A percentile compares a stretch with the other conserved stretches of the same genome.
These are phyloP conservation scores for Pseudocercospora eumusae DNA, from an alignment of 2,329 filamentous ascomycete genomes.

Conservation along the genomic window DNA sequence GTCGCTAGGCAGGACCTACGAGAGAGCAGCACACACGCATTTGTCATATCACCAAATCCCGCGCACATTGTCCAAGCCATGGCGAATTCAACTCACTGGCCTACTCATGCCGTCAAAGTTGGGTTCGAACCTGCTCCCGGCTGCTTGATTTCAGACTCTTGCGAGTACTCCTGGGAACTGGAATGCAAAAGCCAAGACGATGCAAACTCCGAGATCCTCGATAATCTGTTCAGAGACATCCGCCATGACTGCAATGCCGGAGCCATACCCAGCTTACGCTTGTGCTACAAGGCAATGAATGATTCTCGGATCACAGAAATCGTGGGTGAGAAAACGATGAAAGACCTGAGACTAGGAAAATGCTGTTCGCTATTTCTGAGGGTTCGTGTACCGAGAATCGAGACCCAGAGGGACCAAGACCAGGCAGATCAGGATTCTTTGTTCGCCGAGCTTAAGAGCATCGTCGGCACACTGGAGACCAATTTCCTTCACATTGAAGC, in stretches of 20 bases:
- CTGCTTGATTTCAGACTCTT: not conserved
- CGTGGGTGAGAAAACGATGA: conserved; percentile 36
- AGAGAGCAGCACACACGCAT: conserved; percentile 15
- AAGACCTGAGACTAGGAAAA: conserved; percentile 31
- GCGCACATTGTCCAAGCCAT: conserved; percentile 20
- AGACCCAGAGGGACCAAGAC: conserved; percentile 5
- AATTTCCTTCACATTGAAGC: conserved; percentile 39
- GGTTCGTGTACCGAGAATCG: conserved; percentile 31
- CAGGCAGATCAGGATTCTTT: conserved; percentile 33
- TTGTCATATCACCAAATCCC: conserved; percentile 23
- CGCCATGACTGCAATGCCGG: conserved; percentile 26
- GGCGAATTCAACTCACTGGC: conserved; percentile 18
- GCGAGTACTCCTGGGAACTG: conserved; percentile 15
- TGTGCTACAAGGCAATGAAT: conserved; percentile 37
- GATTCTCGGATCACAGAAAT: conserved; percentile 33
- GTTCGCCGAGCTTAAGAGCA: conserved; percentile 39
- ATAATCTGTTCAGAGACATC: conserved; percentile 23
- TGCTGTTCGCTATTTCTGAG: conserved; percentile 36
- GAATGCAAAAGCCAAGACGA: conserved; percentile 18
- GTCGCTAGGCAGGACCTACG: conserved; percentile 15
- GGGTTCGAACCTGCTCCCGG: conserved; percentile 15
- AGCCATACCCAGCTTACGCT: conserved; percentile 32
- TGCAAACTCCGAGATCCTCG: conserved; percentile 10
- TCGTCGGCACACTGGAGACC: conserved; percentile 37
- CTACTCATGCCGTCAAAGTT: conserved; percentile 25